phyloP scores from a whole-genome alignment of 1,284 basidiomycete genomes.

The Trametes hirsuta region DNA sequence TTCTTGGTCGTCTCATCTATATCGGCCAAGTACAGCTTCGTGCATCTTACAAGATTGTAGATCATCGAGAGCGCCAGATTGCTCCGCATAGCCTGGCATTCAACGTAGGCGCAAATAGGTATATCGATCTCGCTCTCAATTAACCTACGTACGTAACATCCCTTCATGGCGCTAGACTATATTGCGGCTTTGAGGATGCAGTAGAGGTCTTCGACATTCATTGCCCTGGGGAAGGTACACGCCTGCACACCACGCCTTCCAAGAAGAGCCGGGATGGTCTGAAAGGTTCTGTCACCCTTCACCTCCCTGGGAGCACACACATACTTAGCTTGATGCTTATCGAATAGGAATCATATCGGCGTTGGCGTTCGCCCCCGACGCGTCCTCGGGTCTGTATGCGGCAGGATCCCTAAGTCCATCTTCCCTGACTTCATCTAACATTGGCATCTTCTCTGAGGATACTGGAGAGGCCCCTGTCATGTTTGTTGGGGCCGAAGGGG shows the following conservation, averaged over 20 bases:
- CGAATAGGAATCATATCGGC: constrained; percentile 80
- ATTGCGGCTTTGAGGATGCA: constrained; percentile 88
- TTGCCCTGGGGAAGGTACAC: constrained; percentile 71
- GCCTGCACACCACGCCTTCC: constrained; percentile 75
- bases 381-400: constrained; percentile 65
- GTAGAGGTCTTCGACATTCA: constrained; percentile 88
- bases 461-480: constrained; percentile 56
- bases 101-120: constrained; percentile 72
- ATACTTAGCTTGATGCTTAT: constrained; percentile 18
- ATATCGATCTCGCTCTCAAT: constrained; percentile 24
- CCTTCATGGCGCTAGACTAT: constrained; percentile 57
- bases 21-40: constrained; percentile 57
- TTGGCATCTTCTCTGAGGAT: constrained; percentile 76
- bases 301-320: neutral
- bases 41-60: constrained; percentile 90
- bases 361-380: constrained; percentile 72
- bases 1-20: constrained; percentile 6
- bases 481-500: constrained; percentile 52
- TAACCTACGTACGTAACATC: constrained; percentile 13
- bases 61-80: constrained; percentile 87
- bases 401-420: constrained; percentile 66
- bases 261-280: constrained; percentile 83
- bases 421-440: constrained; percentile 57
- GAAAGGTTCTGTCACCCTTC: constrained; percentile 60
- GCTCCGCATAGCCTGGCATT: constrained; percentile 86